Base-by-base conservation (phyloP, 345 rosid species). In the Eucalyptus brandiana region DNA sequence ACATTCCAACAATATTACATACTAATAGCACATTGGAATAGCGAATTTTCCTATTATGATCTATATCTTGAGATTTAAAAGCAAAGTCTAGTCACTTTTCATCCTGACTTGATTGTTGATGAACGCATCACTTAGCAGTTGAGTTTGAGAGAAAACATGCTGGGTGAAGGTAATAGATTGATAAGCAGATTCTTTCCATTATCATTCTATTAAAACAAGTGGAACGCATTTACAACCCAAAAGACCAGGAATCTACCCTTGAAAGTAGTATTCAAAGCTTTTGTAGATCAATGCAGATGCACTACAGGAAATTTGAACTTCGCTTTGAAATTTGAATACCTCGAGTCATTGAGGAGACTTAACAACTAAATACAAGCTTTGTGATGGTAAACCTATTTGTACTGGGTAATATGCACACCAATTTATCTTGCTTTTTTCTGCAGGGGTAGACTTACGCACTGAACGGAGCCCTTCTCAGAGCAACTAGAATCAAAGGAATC, bases 381-480 rank as follows among this genome's bases (percentile, higher is more conserved):
- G 47, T 19, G 83, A 76, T 40, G 30, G 3, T 76, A 76, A 76
- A 76, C 4, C 83, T 76, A 76, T 24, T 45, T 32, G 3, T 54
- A 49, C 3, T 4, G 0, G 1, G 65, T 1, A 1, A 67, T 48
- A 34, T 37, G 40, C 48, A 49, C 28, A 80, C 83, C 19, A 12
- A 24, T 8, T 81, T 44, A 40, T 76, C 65, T 60, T 56, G 19
- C 13, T 28, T 5, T 88, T 89, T 88, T 81, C 80, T 92, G 88
- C 94, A 95, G 98, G 98, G 96, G 56, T 93, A 96, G 95, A 97
- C 99, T 34, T 97, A 95, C 88, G 93, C 92, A 69, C 91, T 97
- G 92, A 93, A 93, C 44, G 96, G 97, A 76, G 94, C 92, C 28
- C 98, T 97, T 92, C 93, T 94, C 21, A 95, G 96, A 89, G 98